A percentile compares a stretch with the other conserved stretches of the same genome.
phyloP scores from a whole-genome alignment of 2,329 filamentous ascomycete species.

The Orbilia oligospora region DNA sequence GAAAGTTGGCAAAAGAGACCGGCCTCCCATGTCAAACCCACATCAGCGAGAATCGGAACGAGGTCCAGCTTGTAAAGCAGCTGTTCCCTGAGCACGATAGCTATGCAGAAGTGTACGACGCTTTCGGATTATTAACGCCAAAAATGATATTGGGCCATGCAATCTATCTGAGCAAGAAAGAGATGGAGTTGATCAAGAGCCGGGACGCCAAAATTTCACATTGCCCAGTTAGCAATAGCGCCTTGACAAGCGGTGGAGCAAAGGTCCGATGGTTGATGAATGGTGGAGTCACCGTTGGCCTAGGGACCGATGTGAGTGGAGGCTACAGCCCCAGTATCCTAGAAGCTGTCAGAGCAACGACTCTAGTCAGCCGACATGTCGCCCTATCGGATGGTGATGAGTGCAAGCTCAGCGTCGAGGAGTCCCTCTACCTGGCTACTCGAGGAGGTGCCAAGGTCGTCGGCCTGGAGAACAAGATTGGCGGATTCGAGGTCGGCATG shows the following conservation, averaged over 20 bases:
- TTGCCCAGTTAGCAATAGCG: conserved; percentile 88
- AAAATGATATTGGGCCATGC: conserved; percentile 89
- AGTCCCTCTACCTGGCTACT: conserved; percentile 88
- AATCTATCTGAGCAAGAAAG: conserved; percentile 79
- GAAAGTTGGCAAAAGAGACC: conserved; percentile 74
- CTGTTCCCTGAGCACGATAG: conserved; percentile 76
- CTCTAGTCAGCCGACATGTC: conserved; percentile 81
- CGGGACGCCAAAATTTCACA: conserved; percentile 80
- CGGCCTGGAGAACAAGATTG: conserved; percentile 79
- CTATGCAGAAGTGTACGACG: conserved; percentile 87
- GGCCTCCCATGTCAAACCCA: conserved; percentile 86
- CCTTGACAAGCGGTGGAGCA: conserved; percentile 83
- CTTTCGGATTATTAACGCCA: conserved; percentile 76
- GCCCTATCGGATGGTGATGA: conserved; percentile 72
- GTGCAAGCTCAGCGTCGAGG: conserved; percentile 83
- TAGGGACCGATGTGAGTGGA: conserved; percentile 92
- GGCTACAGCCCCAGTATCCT: conserved; percentile 87
- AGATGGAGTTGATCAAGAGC: conserved; percentile 76
- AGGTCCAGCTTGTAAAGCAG: conserved; percentile 78
- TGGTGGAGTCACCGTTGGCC: conserved; percentile 81
- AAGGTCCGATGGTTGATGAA: conserved; percentile 82
- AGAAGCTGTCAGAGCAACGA: conserved; percentile 84
- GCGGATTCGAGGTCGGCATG: conserved; percentile 87
- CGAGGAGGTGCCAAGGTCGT: conserved; percentile 87
- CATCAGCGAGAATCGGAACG: conserved; percentile 83